A percentile compares a stretch with the other conserved stretches of the same genome.
These are phyloP conservation scores for Arachnomyces sp. DNA, from an alignment of 2,329 filamentous ascomycete species.

Conservation along the genomic window DNA sequence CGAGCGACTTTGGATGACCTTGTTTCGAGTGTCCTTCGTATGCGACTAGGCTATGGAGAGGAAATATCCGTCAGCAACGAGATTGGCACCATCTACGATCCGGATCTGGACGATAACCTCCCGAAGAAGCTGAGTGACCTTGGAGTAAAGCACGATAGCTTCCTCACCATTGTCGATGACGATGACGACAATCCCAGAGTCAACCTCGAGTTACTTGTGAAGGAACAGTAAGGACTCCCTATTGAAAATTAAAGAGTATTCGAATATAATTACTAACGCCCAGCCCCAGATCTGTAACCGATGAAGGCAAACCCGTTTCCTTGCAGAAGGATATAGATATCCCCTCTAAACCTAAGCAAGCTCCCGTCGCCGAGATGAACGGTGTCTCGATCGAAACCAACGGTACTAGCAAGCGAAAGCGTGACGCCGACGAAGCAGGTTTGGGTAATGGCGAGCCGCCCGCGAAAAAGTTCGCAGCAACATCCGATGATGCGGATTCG, in stretches of 20 bases:
- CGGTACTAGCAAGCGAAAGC: constrained; percentile 35
- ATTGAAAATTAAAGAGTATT: neutral
- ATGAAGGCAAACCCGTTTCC: constrained; percentile 33
- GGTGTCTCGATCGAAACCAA: constrained; percentile 12
- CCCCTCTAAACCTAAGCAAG: constrained; percentile 37
- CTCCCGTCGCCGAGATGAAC: constrained; percentile 17
- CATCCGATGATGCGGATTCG: constrained; percentile 33
- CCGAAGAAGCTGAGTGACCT: constrained; percentile 69
- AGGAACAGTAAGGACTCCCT: constrained; percentile 21
- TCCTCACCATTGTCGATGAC: constrained; percentile 76
- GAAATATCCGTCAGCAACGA: constrained; percentile 73
- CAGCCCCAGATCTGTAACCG: constrained; percentile 23
- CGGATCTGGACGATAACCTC: constrained; percentile 80
- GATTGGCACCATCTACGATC: constrained; percentile 73
- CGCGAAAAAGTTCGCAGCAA: constrained; percentile 29
- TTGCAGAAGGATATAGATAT: constrained; percentile 37
- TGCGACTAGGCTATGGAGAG: constrained; percentile 66
- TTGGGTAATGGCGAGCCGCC: constrained; percentile 32
- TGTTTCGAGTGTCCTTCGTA: constrained; percentile 63
- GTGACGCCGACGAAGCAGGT: constrained; percentile 35
- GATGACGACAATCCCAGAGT: constrained; percentile 61
- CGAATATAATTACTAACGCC: constrained; percentile 9
- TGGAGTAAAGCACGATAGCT: constrained; percentile 62
- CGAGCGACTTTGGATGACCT: constrained; percentile 70
- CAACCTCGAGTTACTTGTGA: constrained; percentile 61